These are phyloP conservation scores for Achaetomiella virescens DNA, from an alignment of 495 filamentous ascomycete species.

Conservation along the genomic window DNA sequence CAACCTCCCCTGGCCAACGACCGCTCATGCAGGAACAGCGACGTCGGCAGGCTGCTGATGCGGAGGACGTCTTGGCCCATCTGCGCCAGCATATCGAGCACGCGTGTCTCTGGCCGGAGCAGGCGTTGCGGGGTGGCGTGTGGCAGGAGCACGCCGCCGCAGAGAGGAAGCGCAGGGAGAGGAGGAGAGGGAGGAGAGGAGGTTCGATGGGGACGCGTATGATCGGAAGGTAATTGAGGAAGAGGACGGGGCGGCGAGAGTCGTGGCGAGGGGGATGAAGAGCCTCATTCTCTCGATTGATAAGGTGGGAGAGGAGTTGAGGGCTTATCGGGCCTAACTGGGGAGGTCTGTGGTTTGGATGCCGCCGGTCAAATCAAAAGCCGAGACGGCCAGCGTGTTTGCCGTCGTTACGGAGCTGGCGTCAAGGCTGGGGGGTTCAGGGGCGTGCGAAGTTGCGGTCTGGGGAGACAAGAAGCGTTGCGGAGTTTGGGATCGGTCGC, in stretches of 20 bases:
- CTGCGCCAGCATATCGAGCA: constrained; percentile 18
- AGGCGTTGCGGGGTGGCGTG: constrained; percentile 6
- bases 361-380: too few relatives aligned
- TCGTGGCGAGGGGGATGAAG: background rate
- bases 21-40: constrained; percentile 12
- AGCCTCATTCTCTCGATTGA: constrained; percentile 18
- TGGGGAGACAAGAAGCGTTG: background rate
- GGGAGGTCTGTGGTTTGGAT: too few relatives aligned
- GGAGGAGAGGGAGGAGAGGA: background rate
- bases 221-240: background rate
- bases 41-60: constrained; percentile 1
- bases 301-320: constrained; percentile 1
- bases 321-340: constrained; percentile 15
- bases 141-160: constrained; percentile 24
- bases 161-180: constrained; percentile 10
- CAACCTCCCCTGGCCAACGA: constrained; percentile 16
- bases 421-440: background rate
- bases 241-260: background rate
- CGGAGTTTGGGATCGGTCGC: background rate
- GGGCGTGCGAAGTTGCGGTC: background rate
- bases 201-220: constrained; percentile 9
- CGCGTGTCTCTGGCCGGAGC: constrained; percentile 6
- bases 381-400: too few relatives aligned
- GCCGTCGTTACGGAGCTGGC: too few relatives aligned
- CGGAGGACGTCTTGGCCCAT: background rate